Evolutionary conservation across 371 early-diverging fungal genomes (phyloP).

Genomic region (Blakeslea trispora): DNA sequence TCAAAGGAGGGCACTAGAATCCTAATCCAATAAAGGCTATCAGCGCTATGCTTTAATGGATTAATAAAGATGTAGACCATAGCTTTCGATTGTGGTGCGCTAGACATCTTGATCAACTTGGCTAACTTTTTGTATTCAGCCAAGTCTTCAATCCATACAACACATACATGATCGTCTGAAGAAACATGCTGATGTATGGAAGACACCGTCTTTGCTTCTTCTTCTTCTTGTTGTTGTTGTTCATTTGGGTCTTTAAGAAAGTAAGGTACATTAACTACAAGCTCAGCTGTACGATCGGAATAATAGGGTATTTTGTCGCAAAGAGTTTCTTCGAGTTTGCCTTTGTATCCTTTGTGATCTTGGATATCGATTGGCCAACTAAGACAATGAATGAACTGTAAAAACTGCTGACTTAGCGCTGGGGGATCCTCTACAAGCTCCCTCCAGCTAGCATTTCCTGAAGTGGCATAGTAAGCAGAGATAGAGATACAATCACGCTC

Average conservation of each 20-base stretch:
- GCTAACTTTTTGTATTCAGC: slow-evolving; percentile 33
- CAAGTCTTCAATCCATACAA: slow-evolving; percentile 71
- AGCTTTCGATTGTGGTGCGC: slow-evolving; percentile 25
- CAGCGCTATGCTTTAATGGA: slow-evolving; percentile 49
- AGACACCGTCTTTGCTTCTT: slow-evolving; percentile 17
- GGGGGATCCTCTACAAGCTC: slow-evolving; percentile 59
- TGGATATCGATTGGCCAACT: slow-evolving; percentile 70
- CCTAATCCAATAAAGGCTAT: slow-evolving; percentile 61
- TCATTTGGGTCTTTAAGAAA: slow-evolving; percentile 38
- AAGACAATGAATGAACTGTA: slow-evolving; percentile 68
- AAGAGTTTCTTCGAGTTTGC: slow-evolving; percentile 53
- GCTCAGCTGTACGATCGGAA: slow-evolving; percentile 67
- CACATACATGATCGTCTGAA: slow-evolving; percentile 58
- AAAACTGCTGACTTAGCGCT: slow-evolving; percentile 59
- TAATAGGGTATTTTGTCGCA: slow-evolving; percentile 73
- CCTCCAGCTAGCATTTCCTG: slow-evolving; percentile 50
- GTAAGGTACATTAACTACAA: slow-evolving; percentile 75
- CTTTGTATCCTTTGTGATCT: slow-evolving; percentile 67
- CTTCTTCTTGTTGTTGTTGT: slow-evolving; percentile 9
- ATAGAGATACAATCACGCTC: slow-evolving; percentile 76
- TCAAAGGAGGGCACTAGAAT: slow-evolving; percentile 40
- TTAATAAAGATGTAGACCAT: slow-evolving; percentile 64
- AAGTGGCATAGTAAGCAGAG: slow-evolving; percentile 62
- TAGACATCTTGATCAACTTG: slow-evolving; percentile 33
- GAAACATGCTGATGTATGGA: slow-evolving; percentile 45